Conservation (phyloP, 352 stramenopile genomes). For the Globisporangium iwayamae region DNA sequence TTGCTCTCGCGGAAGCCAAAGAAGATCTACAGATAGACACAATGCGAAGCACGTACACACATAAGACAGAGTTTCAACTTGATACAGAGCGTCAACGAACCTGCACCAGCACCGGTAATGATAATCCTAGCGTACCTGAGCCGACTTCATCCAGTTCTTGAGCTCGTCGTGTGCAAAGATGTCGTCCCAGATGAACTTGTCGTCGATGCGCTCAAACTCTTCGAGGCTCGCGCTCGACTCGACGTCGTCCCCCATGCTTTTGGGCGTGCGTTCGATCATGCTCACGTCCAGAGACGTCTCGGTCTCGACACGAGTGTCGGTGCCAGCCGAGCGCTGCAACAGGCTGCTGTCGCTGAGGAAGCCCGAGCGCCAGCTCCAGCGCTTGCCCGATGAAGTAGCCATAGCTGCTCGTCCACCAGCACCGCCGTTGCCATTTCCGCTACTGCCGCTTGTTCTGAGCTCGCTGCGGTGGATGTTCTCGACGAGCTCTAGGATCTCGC, state of each 20-base stretch:
- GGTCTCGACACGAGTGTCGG: constrained; percentile 6
- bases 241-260: constrained; percentile 3
- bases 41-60: too few species aligned
- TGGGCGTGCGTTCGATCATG: constrained; percentile 31
- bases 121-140: neutral
- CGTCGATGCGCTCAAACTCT: constrained; percentile 25
- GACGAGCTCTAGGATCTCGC: constrained; percentile 64
- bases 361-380: constrained; percentile 24
- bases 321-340: neutral
- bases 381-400: neutral
- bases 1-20: constrained; percentile 70
- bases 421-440: neutral
- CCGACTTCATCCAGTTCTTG: constrained; percentile 39
- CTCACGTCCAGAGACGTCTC: constrained; percentile 25
- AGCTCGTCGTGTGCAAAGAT: constrained; percentile 74
- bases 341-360: constrained; percentile 19
- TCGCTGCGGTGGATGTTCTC: constrained; percentile 39
- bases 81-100: neutral
- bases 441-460: neutral
- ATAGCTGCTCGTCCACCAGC: constrained; percentile 2
- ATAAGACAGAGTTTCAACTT: constrained; percentile 6
- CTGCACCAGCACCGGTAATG: neutral
- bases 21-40: constrained; percentile 40
- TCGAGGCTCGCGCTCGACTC: constrained; percentile 19
- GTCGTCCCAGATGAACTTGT: constrained; percentile 54